A percentile compares a stretch with the other conserved stretches of the same genome.
phyloP scores from a whole-genome alignment of 2,329 filamentous ascomycete genomes.

The Colletotrichum theobromicola region DNA sequence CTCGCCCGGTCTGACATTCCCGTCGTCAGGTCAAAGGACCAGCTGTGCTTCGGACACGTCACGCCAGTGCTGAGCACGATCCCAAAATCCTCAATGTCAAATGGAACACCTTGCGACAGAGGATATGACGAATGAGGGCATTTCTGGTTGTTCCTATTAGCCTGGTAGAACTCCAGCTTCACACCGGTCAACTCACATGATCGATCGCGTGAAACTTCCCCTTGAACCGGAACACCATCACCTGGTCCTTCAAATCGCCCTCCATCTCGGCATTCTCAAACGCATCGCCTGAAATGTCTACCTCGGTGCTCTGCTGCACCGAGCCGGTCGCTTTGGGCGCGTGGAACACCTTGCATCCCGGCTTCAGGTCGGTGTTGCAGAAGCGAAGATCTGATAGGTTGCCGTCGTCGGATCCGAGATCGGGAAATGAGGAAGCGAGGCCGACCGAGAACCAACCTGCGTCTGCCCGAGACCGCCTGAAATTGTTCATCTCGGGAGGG shows the following conservation, averaged over 20 bases:
- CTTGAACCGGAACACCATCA: conserved; percentile 69
- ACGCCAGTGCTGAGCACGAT: conserved; percentile 66
- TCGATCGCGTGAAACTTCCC: conserved; percentile 72
- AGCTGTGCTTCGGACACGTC: conserved; percentile 71
- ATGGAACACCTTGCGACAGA: conserved; percentile 65
- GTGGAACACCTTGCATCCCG: conserved; percentile 65
- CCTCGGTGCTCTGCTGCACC: conserved; percentile 35
- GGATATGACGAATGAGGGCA: conserved; percentile 74
- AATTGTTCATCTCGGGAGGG: conserved; percentile 26
- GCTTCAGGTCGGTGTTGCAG: conserved; percentile 45
- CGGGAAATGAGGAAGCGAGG: conserved; percentile 58
- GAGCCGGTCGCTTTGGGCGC: conserved; percentile 46
- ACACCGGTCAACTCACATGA: conserved; percentile 55
- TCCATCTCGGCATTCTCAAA: conserved; percentile 30
- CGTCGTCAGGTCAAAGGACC: conserved; percentile 73
- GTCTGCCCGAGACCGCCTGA: conserved; percentile 28
- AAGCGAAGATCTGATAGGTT: conserved; percentile 42
- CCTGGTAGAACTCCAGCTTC: neutral
- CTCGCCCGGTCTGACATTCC: conserved; percentile 66
- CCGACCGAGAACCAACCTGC: conserved; percentile 60
- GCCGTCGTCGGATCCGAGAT: conserved; percentile 47
- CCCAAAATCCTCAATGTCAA: conserved; percentile 78
- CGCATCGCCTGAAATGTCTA: conserved; percentile 38
- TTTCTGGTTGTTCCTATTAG: conserved; percentile 44
- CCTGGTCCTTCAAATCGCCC: conserved; percentile 58